Evolutionary conservation across 2,329 filamentous ascomycete species (phyloP).

Genomic region (Diaporthe humulicola): DNA sequence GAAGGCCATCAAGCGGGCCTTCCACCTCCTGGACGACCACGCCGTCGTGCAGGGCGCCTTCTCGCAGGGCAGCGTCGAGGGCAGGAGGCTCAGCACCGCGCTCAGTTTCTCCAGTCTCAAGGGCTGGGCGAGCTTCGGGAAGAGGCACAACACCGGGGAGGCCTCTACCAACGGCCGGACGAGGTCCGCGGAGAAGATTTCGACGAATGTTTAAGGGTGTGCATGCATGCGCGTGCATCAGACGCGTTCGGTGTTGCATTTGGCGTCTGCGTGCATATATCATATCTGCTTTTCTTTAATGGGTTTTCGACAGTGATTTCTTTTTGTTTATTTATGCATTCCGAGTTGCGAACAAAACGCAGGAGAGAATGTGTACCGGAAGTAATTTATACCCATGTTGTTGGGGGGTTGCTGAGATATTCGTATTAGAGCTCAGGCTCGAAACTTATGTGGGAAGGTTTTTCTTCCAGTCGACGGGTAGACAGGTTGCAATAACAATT

Average conservation of each 20-base stretch:
- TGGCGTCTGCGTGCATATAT: constrained; percentile 4
- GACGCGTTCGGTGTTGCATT: constrained; percentile 12
- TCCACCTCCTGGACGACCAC: constrained; percentile 65
- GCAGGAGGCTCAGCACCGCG: constrained; percentile 60
- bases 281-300: neutral
- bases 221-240: constrained; percentile 2
- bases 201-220: constrained; percentile 21
- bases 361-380: neutral
- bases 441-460: neutral
- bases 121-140: constrained; percentile 53
- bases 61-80: constrained; percentile 63
- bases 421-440: constrained; percentile 13
- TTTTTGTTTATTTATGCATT: neutral
- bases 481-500: neutral
- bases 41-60: constrained; percentile 64
- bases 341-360: neutral
- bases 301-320: neutral
- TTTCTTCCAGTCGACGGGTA: neutral
- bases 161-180: neutral
- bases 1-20: constrained; percentile 76
- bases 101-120: constrained; percentile 66
- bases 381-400: constrained; percentile 10
- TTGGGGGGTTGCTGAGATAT: neutral
- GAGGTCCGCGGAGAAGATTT: constrained; percentile 5
- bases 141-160: constrained; percentile 45